phyloP scores from a whole-genome alignment of 23 red algal genomes.

The Gracilaria domingensis region DNA sequence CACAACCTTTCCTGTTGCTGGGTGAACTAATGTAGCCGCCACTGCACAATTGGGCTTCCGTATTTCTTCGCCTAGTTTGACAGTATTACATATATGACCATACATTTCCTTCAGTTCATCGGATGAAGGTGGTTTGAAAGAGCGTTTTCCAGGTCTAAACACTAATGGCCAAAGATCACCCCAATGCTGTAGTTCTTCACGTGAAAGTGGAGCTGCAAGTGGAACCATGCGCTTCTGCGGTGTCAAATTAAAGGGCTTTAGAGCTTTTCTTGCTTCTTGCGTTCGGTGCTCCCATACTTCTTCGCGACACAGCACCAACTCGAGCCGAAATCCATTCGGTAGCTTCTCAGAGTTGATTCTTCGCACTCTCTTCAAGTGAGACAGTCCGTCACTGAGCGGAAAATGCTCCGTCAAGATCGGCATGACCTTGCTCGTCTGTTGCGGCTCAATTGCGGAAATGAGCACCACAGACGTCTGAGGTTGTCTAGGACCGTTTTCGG shows the following conservation, averaged over 20 bases:
- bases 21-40: slow-evolving; percentile 40
- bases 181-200: slow-evolving; percentile 55
- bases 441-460: slow-evolving; percentile 35
- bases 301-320: slow-evolving; percentile 45
- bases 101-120: slow-evolving; percentile 52
- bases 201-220: slow-evolving; percentile 37
- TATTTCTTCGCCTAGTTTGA: not conserved
- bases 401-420: slow-evolving; percentile 38
- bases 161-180: slow-evolving; percentile 53
- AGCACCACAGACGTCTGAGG: slow-evolving; percentile 24
- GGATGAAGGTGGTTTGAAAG: slow-evolving; percentile 37
- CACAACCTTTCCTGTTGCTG: slow-evolving; percentile 51
- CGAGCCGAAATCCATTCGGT: slow-evolving; percentile 3
- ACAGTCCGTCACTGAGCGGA: slow-evolving; percentile 58
- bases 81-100: not conserved
- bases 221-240: slow-evolving; percentile 33
- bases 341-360: not conserved
- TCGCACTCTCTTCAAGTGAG: slow-evolving; percentile 59
- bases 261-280: not conserved
- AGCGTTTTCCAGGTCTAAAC: slow-evolving; percentile 58
- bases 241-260: slow-evolving; percentile 37
- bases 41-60: slow-evolving; percentile 21
- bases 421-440: slow-evolving; percentile 49
- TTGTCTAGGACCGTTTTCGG: slow-evolving; percentile 60
- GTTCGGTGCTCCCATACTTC: slow-evolving; percentile 47